These are phyloP conservation scores for Claviceps pazoutovae DNA, from an alignment of 2,329 filamentous ascomycete species.

Conservation along the genomic window DNA sequence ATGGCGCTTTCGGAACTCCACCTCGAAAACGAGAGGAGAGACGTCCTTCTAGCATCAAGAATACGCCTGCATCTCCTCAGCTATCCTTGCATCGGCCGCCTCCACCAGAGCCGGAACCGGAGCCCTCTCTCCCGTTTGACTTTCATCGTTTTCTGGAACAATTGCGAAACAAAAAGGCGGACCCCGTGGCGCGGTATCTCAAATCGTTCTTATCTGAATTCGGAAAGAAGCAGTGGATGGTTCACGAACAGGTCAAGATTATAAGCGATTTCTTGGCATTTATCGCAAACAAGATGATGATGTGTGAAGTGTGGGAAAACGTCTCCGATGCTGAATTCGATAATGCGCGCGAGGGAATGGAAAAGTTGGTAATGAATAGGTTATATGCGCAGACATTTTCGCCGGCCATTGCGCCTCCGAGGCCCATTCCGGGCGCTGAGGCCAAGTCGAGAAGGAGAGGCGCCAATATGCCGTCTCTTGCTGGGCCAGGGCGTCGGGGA, in stretches of 20 bases:
- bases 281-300: conserved; percentile 95
- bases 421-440: conserved; percentile 55
- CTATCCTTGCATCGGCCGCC: conserved; percentile 46
- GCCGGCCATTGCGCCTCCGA: conserved; percentile 73
- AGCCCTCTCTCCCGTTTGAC: conserved; percentile 81
- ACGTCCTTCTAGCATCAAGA: conserved; percentile 10
- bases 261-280: conserved; percentile 93
- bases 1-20: conserved; percentile 31
- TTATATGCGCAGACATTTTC: conserved; percentile 94
- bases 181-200: conserved; percentile 89
- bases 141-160: conserved; percentile 96
- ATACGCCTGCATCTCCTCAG: conserved; percentile 30
- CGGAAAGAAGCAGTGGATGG: conserved; percentile 97
- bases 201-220: conserved; percentile 92
- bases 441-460: conserved; percentile 55
- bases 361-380: conserved; percentile 98
- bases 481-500: conserved; percentile 73
- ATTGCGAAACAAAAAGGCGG: conserved; percentile 89
- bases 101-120: conserved; percentile 61
- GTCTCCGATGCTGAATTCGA: conserved; percentile 96
- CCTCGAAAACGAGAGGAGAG: conserved; percentile 24
- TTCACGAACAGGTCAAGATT: conserved; percentile 98
- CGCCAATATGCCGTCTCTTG: conserved; percentile 40
- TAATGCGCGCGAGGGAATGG: conserved; percentile 96
- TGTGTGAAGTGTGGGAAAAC: conserved; percentile 91